Evolutionary conservation across 306 rosid species (phyloP).

Genomic region (Phaseolus lunatus): DNA sequence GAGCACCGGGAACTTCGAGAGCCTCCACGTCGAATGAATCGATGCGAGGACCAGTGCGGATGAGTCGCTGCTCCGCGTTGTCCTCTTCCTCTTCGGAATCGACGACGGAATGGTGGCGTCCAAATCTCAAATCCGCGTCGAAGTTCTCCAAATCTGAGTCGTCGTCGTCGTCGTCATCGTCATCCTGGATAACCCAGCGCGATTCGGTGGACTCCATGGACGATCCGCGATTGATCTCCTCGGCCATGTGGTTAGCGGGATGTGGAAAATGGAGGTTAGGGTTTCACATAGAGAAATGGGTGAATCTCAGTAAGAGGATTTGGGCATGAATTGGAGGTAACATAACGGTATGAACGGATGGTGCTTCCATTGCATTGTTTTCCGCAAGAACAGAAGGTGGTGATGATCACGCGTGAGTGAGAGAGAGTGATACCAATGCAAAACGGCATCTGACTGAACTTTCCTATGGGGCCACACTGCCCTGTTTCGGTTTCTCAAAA

Average conservation of each 20-base stretch:
- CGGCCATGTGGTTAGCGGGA: slow-evolving; percentile 34
- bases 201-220: slow-evolving; percentile 59
- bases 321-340: not conserved
- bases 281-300: not conserved
- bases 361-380: not conserved
- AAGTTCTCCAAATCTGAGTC: slow-evolving; percentile 51
- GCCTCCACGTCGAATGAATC: slow-evolving; percentile 99
- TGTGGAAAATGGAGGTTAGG: not conserved
- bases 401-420: not conserved
- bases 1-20: slow-evolving; percentile 91
- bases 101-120: slow-evolving; percentile 21
- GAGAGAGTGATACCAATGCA: not conserved
- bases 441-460: too few species aligned
- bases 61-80: slow-evolving; percentile 77
- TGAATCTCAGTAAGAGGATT: not conserved
- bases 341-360: not conserved
- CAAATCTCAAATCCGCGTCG: slow-evolving; percentile 38
- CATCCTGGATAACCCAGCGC: slow-evolving; percentile 59
- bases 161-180: slow-evolving; percentile 53
- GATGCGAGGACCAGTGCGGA: slow-evolving; percentile 94
- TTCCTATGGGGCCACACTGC: not conserved
- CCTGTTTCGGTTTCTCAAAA: not conserved
- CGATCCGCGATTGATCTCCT: slow-evolving; percentile 50
- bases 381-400: not conserved
- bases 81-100: slow-evolving; percentile 87